These are phyloP conservation scores for Rhodamnia rubescens DNA, from an alignment of 345 rosid genomes.

Conservation along the genomic window DNA sequence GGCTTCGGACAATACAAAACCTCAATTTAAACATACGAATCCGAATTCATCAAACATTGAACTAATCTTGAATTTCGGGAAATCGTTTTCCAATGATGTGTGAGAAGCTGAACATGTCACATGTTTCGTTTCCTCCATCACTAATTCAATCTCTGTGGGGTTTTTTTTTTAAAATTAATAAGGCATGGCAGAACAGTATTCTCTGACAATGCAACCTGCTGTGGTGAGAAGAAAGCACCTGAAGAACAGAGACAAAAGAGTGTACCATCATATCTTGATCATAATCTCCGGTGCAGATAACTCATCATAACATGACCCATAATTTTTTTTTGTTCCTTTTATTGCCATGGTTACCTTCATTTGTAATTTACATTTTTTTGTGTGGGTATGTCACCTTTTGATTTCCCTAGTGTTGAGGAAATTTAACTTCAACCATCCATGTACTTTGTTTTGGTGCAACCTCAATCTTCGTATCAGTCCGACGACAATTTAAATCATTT, in stretches of 20 bases:
- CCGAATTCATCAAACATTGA: neutral
- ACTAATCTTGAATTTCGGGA: neutral
- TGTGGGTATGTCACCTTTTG: neutral
- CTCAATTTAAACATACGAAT: neutral
- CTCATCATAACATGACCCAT: neutral
- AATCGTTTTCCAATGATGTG: no score
- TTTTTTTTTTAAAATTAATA: no score
- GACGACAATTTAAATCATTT: no score
- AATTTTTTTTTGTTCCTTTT: neutral
- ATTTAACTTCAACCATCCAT: neutral
- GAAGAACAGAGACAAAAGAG: neutral
- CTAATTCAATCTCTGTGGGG: neutral
- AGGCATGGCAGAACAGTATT: neutral
- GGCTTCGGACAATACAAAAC: neutral
- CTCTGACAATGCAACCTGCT: neutral
- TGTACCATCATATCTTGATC: neutral
- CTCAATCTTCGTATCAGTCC: no score
- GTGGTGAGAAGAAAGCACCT: neutral
- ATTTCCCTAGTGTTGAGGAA: neutral
- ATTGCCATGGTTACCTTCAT: neutral
- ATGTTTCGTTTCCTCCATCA: neutral
- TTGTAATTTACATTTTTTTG: neutral
- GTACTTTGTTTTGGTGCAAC: no score
- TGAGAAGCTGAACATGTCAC: no score
- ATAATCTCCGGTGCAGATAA: neutral